These are phyloP conservation scores for Calophaca sinica DNA, from an alignment of 306 rosid species.

Conservation along the genomic window DNA sequence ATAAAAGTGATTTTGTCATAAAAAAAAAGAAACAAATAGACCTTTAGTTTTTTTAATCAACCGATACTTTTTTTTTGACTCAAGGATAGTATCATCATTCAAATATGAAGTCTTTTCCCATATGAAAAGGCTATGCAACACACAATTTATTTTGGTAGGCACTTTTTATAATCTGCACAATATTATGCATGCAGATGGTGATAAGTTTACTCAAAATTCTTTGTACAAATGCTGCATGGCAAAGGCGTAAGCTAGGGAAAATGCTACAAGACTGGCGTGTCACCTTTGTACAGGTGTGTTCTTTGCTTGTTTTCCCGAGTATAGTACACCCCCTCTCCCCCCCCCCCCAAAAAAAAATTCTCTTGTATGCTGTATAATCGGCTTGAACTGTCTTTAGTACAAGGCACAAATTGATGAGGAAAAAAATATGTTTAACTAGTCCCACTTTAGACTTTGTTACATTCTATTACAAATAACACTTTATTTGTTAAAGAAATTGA, in stretches of 20 bases:
- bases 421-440: neutral
- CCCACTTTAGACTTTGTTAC: neutral
- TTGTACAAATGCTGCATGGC: constrained; percentile 96
- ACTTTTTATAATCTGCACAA: constrained; percentile 46
- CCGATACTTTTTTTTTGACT: constrained; percentile 32
- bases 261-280: constrained; percentile 97
- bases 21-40: no score
- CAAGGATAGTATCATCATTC: constrained; percentile 14
- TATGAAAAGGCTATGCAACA: constrained; percentile 14
- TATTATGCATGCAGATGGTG: constrained; percentile 71
- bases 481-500: constrained; percentile 23
- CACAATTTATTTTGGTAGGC: constrained; percentile 17
- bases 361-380: constrained; percentile 16
- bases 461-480: constrained; percentile 12
- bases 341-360: neutral
- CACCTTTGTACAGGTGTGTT: constrained; percentile 77
- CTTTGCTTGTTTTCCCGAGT: constrained; percentile 33
- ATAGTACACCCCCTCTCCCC: neutral
- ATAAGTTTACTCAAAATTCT: constrained; percentile 78
- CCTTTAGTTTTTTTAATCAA: constrained; percentile 1
- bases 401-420: constrained; percentile 2
- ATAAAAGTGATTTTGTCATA: no score
- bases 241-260: constrained; percentile 98
- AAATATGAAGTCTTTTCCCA: constrained; percentile 17
- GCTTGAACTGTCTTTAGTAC: neutral